Base-by-base conservation (phyloP, 192 early-diverging fungal species). In the Coemansia sp. region DNA sequence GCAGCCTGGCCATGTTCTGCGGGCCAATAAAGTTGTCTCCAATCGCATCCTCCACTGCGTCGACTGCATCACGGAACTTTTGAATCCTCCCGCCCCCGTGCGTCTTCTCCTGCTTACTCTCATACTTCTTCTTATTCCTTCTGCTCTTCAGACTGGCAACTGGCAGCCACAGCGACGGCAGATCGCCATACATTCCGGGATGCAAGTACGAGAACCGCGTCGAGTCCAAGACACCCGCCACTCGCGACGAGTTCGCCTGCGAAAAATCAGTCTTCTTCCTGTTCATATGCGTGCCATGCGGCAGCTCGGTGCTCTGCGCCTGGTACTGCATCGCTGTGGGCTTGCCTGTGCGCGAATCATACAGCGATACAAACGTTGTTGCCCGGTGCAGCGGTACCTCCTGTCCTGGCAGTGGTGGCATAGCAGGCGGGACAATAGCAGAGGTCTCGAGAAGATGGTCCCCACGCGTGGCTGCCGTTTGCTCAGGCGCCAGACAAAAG, bases 91-190 rank as follows among this genome's bases (percentile, higher is more conserved):
- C 66, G 5, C 71, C 46, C 1, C 61, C 54, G 13, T 61, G 61
- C 19, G 46, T 25, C 29, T 70, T 63, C 8, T n/a, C n/a, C n/a
- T n/a, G n/a, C n/a, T n/a, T n/a, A n/a, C n/a, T n/a, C n/a, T n/a
- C n/a, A n/a, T n/a, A n/a, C 29, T 29, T 29, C 29, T 29, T 29
- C 29, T 29, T 29, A 3, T 29, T 29, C 29, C 55, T 58, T 10
- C 73, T 69, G 1, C 59, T 52, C 29, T 75, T 75, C 29, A 75
- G 60, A 9, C 65, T 41, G 29, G 61, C 48, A 22, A 75, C 73
- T 2, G 78, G 78, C 41, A 81, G 65, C 78, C 78, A 81, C 33
- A 81, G 14, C 22, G 73, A 75, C 0, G 78, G 78, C 15, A 81
- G 42, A 40, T 74, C 61, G 62, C 78, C 78, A 43, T 75, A 72